Evolutionary conservation across 495 filamentous ascomycete species (phyloP).

Genomic region (Poronia punctata): DNA sequence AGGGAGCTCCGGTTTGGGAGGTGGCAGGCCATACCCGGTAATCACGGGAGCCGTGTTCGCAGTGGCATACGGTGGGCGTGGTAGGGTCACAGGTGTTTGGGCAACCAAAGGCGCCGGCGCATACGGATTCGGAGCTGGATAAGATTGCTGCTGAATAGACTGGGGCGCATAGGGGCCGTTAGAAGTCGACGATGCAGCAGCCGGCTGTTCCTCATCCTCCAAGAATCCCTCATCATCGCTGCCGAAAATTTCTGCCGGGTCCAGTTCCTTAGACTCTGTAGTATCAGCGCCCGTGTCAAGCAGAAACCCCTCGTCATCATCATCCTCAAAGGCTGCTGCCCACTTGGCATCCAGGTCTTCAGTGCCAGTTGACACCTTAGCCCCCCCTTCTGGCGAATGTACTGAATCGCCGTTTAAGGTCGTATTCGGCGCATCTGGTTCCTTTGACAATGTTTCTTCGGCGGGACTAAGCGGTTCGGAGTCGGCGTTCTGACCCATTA

Average conservation of each 20-base stretch:
- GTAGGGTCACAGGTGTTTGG: constrained; percentile 16
- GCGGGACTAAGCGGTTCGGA: constrained; percentile 20
- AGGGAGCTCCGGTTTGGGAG: constrained; percentile 33
- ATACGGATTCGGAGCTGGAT: constrained; percentile 30
- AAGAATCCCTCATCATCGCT: constrained; percentile 72
- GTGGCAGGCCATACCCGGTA: constrained; percentile 35
- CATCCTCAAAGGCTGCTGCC: constrained; percentile 77
- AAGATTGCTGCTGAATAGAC: constrained; percentile 19
- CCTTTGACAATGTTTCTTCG: constrained; percentile 16
- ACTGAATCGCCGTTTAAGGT: constrained; percentile 25
- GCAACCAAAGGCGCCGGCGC: constrained; percentile 22
- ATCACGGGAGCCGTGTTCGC: constrained; percentile 36
- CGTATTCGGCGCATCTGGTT: constrained; percentile 13
- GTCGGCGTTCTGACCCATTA: constrained; percentile 32
- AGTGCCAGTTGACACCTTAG: constrained; percentile 4
- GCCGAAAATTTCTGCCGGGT: constrained; percentile 52
- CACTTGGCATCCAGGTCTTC: constrained; percentile 69
- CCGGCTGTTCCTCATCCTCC: constrained; percentile 42
- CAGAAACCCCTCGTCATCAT: constrained; percentile 55
- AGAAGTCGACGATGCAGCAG: constrained; percentile 26
- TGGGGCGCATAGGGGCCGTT: constrained; percentile 33
- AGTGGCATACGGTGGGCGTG: constrained; percentile 29
- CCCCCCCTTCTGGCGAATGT: constrained; percentile 15
- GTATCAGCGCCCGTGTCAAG: constrained; percentile 32
- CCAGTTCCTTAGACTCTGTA: constrained; percentile 32